Conservation (phyloP, 1,284 basidiomycete genomes). For the Singerocomus rubriflavus region DNA sequence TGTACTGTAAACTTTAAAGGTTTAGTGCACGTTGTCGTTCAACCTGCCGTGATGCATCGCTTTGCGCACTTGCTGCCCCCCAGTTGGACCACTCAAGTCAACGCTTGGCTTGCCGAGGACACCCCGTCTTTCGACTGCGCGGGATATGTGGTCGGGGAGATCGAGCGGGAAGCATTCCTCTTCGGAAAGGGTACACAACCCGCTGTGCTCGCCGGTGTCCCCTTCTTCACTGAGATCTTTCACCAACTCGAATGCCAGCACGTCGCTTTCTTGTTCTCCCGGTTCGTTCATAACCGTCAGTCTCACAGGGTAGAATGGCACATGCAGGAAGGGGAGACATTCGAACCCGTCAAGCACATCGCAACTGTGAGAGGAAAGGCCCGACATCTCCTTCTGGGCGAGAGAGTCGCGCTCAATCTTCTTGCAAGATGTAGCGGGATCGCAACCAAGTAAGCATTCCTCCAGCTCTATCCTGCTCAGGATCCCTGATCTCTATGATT, state of each 20-base stretch:
- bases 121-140: conserved; percentile 97
- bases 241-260: conserved; percentile 86
- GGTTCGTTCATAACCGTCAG: neutral
- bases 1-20: no score
- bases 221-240: conserved; percentile 96
- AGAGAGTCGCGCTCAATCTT: conserved; percentile 92
- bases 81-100: conserved; percentile 83
- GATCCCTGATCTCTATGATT: conserved; percentile 6
- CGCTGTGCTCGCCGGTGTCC: conserved; percentile 91
- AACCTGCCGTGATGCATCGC: conserved; percentile 22
- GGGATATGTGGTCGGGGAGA: conserved; percentile 96
- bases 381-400: conserved; percentile 87
- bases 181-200: conserved; percentile 77
- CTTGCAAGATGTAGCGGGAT: conserved; percentile 96
- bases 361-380: conserved; percentile 92
- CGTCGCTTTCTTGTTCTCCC: conserved; percentile 34
- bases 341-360: conserved; percentile 82
- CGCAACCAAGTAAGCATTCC: conserved; percentile 75
- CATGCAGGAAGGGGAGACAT: conserved; percentile 76
- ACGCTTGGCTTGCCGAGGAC: conserved; percentile 89
- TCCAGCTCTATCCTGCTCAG: neutral
- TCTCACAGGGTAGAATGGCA: conserved; percentile 87
- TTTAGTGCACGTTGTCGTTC: no score
- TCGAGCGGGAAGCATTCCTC: conserved; percentile 80
- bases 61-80: conserved; percentile 82